Percentiles rank a stretch among this genome's conserved stretches.
These are phyloP conservation scores for Proliferodiscus dingleyae DNA, from an alignment of 2,329 filamentous ascomycete genomes.

Conservation along the genomic window DNA sequence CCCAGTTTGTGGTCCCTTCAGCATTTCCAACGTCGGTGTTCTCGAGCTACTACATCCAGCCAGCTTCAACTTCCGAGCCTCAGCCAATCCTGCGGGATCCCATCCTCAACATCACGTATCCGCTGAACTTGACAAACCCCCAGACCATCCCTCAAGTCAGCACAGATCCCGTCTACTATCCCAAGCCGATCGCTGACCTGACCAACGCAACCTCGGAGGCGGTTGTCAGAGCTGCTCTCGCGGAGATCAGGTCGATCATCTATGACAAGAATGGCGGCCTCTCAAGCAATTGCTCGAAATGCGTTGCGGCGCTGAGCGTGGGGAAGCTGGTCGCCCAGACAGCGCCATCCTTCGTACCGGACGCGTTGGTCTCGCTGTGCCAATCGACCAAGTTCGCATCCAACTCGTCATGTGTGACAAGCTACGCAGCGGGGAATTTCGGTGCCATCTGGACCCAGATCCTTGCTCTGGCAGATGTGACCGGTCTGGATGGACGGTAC, in stretches of 20 bases:
- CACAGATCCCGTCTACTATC: conserved; percentile 47
- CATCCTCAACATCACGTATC: conserved; percentile 49
- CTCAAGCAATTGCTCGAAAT: conserved; percentile 46
- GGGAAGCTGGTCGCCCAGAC: conserved; percentile 46
- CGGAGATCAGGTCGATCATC: conserved; percentile 43
- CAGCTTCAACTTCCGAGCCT: conserved; percentile 43
- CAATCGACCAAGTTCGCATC: conserved; percentile 42
- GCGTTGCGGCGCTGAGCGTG: conserved; percentile 44
- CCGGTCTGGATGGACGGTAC: conserved; percentile 50
- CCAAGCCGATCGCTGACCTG: conserved; percentile 42
- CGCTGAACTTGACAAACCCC: conserved; percentile 50
- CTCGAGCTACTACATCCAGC: conserved; percentile 43
- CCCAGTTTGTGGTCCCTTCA: conserved; percentile 39
- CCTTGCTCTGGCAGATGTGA: conserved; percentile 47
- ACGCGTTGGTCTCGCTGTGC: conserved; percentile 47
- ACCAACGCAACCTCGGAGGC: conserved; percentile 35
- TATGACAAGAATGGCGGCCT: conserved; percentile 32
- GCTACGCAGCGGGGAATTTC: conserved; percentile 43
- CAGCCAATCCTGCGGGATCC: conserved; percentile 50
- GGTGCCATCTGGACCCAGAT: conserved; percentile 55
- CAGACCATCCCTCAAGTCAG: conserved; percentile 44
- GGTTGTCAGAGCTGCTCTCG: conserved; percentile 39
- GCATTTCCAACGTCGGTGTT: conserved; percentile 48
- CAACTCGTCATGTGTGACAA: conserved; percentile 42
- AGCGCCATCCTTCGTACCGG: conserved; percentile 44